Conservation (phyloP, 345 rosid species). For the Mangifera indica region DNA sequence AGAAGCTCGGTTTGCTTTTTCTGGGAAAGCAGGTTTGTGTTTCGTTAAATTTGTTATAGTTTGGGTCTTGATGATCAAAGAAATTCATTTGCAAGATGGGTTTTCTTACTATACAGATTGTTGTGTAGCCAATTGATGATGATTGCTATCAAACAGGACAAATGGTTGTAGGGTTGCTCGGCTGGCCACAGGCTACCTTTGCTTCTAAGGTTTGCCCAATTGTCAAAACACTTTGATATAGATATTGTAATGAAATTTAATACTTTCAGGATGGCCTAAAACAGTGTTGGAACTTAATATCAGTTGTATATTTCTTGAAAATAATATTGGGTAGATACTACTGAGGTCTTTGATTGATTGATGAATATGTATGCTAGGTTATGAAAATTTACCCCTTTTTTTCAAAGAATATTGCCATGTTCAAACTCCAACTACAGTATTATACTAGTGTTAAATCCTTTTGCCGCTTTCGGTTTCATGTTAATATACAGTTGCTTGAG, state of each 20-base stretch:
- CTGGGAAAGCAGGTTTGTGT: slow-evolving; percentile 92
- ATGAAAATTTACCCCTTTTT: too few relatives aligned
- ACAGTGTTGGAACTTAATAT: too few relatives aligned
- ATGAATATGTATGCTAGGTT: too few relatives aligned
- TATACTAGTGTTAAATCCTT: neutral
- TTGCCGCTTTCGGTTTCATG: neutral
- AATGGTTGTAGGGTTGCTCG: slow-evolving; percentile 90
- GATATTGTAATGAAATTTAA: too few relatives aligned
- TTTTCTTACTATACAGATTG: slow-evolving; percentile 18
- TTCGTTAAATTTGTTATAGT: too few relatives aligned
- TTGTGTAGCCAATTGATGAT: slow-evolving; percentile 87
- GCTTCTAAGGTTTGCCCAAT: slow-evolving; percentile 72
- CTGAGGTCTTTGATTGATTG: too few relatives aligned
- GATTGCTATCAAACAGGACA: slow-evolving; percentile 98
- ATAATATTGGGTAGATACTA: too few relatives aligned
- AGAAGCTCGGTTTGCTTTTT: slow-evolving; percentile 77
- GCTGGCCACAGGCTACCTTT: slow-evolving; percentile 97
- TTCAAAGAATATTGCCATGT: too few relatives aligned
- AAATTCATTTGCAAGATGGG: slow-evolving; percentile 1
- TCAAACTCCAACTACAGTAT: neutral
- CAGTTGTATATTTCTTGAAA: too few relatives aligned
- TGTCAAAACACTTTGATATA: neutral
- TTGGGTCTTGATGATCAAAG: slow-evolving; percentile 14
- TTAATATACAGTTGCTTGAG: neutral
- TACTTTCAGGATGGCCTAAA: too few relatives aligned